A percentile compares a stretch with the other conserved stretches of the same genome.
Evolutionary conservation across 177 flowering plant genomes (phyloP).

Genomic region (Vitis hybrid): DNA sequence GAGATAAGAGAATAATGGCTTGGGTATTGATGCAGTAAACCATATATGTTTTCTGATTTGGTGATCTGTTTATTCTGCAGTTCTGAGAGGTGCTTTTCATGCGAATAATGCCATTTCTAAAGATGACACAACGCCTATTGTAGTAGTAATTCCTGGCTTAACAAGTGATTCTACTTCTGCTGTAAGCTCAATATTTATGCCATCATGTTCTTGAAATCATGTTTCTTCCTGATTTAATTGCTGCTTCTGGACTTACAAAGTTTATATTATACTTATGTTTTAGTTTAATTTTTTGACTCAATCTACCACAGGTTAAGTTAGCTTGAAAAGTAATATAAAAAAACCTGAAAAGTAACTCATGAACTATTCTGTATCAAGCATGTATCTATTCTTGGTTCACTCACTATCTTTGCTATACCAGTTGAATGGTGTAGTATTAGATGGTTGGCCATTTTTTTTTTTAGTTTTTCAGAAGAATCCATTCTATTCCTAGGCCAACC

Average conservation of each 20-base stretch:
- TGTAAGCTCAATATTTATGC: slow-evolving; percentile 46
- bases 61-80: slow-evolving; percentile 28
- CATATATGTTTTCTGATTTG: not conserved
- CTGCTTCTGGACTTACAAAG: not conserved
- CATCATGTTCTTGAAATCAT: not conserved
- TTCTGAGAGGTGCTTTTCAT: slow-evolving; percentile 29
- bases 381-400: too few species aligned
- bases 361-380: not conserved
- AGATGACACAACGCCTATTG: slow-evolving; percentile 73
- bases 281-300: not conserved
- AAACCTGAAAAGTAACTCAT: not conserved
- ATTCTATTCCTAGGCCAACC: too few species aligned
- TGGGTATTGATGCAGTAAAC: too few species aligned
- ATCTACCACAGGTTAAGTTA: not conserved
- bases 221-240: not conserved
- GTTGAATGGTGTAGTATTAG: too few species aligned
- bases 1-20: too few species aligned
- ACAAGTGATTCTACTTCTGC: slow-evolving; percentile 83
- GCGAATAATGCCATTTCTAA: slow-evolving; percentile 27
- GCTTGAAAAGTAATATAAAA: not conserved
- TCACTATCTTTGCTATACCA: too few species aligned
- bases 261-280: not conserved
- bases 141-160: slow-evolving; percentile 82
- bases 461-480: too few species aligned
- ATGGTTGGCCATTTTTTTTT: too few species aligned